Conservation (phyloP, 257 asterid species). For the Oldenlandia corymbosa region DNA sequence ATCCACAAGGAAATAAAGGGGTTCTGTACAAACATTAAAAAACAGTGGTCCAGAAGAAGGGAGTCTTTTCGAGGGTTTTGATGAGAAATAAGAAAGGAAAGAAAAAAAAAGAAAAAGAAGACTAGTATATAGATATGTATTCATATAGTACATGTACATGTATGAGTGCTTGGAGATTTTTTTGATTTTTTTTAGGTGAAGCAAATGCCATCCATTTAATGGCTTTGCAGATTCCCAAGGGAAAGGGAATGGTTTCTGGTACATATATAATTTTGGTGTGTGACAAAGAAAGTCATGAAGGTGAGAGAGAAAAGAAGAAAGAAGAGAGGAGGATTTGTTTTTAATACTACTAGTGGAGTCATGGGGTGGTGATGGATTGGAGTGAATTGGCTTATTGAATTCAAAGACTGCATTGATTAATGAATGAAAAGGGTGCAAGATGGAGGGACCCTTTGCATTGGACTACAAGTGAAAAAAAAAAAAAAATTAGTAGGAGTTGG, state of each 20-base stretch:
- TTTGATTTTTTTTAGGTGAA: conserved; percentile 24
- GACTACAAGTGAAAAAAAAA: conserved; percentile 8
- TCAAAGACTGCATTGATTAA: conserved; percentile 44
- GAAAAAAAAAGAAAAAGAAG: conserved; percentile 31
- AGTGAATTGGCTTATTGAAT: conserved; percentile 42
- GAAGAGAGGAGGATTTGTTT: conserved; percentile 4
- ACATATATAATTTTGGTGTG: conserved; percentile 39
- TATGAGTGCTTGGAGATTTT: conserved; percentile 33
- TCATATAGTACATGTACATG: too few relatives aligned
- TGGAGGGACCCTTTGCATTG: conserved; percentile 40
- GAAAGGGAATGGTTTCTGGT: conserved; percentile 61
- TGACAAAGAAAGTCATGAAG: conserved; percentile 18
- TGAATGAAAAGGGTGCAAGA: conserved; percentile 27
- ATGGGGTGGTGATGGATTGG: conserved; percentile 20
- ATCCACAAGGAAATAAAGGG: conserved; percentile 4
- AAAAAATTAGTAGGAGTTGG: conserved; percentile 26
- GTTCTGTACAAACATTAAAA: neutral
- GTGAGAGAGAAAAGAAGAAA: conserved; percentile 12
- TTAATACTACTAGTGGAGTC: conserved; percentile 39
- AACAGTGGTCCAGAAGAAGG: conserved; percentile 39
- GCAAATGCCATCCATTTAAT: conserved; percentile 34
- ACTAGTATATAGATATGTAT: conserved; percentile 15
- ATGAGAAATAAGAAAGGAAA: conserved; percentile 25
- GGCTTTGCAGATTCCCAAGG: conserved; percentile 88
- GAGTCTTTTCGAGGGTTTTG: conserved; percentile 48